phyloP scores from a whole-genome alignment of 73 alveolate genomes.

The Paramecium caudatum region DNA sequence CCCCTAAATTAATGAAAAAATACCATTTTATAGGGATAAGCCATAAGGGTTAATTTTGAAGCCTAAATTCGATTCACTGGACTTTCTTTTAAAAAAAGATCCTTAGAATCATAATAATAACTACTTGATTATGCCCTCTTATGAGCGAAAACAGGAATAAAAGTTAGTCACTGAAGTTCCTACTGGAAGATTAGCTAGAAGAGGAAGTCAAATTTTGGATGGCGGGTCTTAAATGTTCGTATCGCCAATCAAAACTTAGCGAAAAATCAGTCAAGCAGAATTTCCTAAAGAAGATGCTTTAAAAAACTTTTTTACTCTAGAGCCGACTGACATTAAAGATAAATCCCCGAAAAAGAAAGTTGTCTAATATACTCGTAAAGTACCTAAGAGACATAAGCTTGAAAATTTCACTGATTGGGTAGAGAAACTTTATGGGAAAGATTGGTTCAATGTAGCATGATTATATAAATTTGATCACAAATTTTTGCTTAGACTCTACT shows the following conservation, averaged over 20 bases:
- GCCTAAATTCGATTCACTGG: conserved; percentile 12
- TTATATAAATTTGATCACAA: conserved; percentile 23
- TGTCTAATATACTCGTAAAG: neutral
- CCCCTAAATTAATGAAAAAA: no score
- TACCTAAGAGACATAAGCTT: neutral
- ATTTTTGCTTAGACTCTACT: conserved; percentile 63
- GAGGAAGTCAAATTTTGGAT: conserved; percentile 33
- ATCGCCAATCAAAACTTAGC: neutral
- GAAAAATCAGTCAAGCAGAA: conserved; percentile 41
- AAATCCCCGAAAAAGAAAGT: neutral
- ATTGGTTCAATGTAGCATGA: conserved; percentile 38
- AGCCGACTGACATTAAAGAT: neutral
- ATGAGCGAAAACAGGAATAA: neutral
- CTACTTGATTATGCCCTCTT: neutral
- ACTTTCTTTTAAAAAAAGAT: conserved; percentile 4
- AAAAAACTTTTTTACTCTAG: conserved; percentile 26
- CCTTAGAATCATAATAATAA: neutral
- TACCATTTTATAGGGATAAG: no score
- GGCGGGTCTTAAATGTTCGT: conserved; percentile 4
- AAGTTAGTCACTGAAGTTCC: conserved; percentile 14
- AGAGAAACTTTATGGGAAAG: neutral
- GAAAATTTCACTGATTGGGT: conserved; percentile 47
- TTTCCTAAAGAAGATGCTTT: conserved; percentile 8
- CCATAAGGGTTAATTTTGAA: no score
- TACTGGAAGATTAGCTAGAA: neutral